Conservation (phyloP, 2,329 filamentous ascomycete species). For the Blastomyces percursus region DNA sequence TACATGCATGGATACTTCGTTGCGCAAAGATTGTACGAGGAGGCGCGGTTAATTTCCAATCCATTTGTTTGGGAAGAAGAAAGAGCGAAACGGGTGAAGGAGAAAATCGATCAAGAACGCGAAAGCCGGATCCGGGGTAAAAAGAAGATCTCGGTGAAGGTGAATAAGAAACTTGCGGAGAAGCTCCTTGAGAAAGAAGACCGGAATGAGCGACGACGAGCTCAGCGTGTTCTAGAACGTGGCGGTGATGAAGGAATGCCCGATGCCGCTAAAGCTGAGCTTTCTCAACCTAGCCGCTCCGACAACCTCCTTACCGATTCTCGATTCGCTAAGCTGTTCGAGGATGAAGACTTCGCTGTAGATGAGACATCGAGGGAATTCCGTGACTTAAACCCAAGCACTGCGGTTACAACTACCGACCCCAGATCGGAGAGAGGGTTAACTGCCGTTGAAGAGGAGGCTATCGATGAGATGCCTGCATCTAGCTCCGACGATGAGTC, state of each 20-base stretch:
- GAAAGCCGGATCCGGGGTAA: conserved; percentile 84
- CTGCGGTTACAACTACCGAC: conserved; percentile 33
- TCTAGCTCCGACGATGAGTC: conserved; percentile 31
- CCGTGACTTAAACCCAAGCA: conserved; percentile 78
- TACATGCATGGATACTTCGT: conserved; percentile 99
- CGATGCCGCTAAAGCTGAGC: conserved; percentile 20
- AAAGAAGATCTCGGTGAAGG: conserved; percentile 83
- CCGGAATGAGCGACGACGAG: conserved; percentile 38
- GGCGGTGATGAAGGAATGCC: conserved; percentile 43
- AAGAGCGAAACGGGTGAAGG: conserved; percentile 76
- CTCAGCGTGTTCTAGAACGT: conserved; percentile 41
- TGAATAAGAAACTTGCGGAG: conserved; percentile 63
- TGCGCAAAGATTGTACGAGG: conserved; percentile 86
- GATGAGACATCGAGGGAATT: conserved; percentile 87
- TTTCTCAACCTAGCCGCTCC: conserved; percentile 2
- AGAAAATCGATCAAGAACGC: conserved; percentile 95
- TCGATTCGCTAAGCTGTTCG: conserved; percentile 80
- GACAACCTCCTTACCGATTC: conserved; percentile 64
- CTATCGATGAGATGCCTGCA: conserved; percentile 39
- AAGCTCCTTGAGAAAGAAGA: conserved; percentile 50
- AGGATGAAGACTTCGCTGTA: conserved; percentile 84
- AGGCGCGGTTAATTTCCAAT: conserved; percentile 84
- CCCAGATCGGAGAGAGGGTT: conserved; percentile 39
- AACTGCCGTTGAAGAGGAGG: conserved; percentile 54
- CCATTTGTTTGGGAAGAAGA: conserved; percentile 92